A percentile compares a stretch with the other conserved stretches of the same genome.
Evolutionary conservation across 371 early-diverging fungal species (phyloP).

Genomic region (Mortierella sp.): DNA sequence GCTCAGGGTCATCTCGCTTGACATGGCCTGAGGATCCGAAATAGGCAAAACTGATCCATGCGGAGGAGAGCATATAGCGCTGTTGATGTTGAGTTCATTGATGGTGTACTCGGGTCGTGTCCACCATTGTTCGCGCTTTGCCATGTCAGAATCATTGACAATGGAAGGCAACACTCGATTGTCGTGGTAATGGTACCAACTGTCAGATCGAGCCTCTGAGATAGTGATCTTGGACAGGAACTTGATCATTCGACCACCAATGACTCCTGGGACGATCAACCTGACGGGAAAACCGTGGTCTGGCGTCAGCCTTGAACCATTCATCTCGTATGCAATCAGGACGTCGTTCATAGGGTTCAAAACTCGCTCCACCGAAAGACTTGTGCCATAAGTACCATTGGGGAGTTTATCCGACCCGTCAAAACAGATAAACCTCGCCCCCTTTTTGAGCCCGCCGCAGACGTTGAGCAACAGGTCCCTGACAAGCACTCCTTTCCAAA

Average conservation of each 20-base stretch:
- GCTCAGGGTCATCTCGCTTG: conserved; percentile 52
- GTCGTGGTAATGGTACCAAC: conserved; percentile 84
- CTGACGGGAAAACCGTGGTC: conserved; percentile 89
- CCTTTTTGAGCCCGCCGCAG: conserved; percentile 59
- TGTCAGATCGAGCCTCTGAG: conserved; percentile 66
- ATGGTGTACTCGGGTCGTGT: conserved; percentile 69
- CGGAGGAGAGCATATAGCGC: conserved; percentile 62
- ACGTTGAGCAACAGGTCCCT: conserved; percentile 76
- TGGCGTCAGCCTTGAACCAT: conserved; percentile 76
- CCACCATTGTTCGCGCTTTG: conserved; percentile 66
- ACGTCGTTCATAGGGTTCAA: conserved; percentile 79
- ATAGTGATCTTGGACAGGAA: conserved; percentile 76
- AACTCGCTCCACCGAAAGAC: conserved; percentile 75
- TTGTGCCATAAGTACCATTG: conserved; percentile 81
- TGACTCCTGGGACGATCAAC: conserved; percentile 85
- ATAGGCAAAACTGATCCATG: conserved; percentile 43
- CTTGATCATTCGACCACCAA: conserved; percentile 89
- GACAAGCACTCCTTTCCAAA: conserved; percentile 85
- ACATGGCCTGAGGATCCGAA: no score
- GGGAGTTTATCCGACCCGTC: conserved; percentile 73
- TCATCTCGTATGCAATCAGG: conserved; percentile 90
- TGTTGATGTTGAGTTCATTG: conserved; percentile 76
- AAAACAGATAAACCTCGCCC: conserved; percentile 75
- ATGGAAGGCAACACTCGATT: conserved; percentile 84
- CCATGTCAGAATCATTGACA: conserved; percentile 60